phyloP scores from a whole-genome alignment of 2,329 filamentous ascomycete genomes.

The Dactylellina parvicollis region DNA sequence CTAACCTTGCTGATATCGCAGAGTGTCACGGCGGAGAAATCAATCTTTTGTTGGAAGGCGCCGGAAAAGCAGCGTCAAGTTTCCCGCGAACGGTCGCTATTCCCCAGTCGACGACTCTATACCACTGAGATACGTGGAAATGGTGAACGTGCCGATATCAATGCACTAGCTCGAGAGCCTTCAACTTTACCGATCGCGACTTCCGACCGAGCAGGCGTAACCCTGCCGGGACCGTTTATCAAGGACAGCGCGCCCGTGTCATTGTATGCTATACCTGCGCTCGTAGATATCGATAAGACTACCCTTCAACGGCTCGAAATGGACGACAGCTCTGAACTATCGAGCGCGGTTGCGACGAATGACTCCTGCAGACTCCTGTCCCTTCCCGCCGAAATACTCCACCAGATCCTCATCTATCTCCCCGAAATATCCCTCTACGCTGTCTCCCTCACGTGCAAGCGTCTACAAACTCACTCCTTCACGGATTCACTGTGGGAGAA shows the following conservation, averaged over 20 bases:
- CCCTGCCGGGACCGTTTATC: not conserved
- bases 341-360: not conserved
- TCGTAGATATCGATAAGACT: not conserved
- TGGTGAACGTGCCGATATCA: not conserved
- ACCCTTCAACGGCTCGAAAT: not conserved
- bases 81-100: not conserved
- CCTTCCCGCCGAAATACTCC: conserved; percentile 42
- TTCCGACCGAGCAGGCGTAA: conserved; percentile 14
- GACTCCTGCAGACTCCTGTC: conserved; percentile 5
- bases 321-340: not conserved
- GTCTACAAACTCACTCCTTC: conserved; percentile 31
- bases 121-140: conserved; percentile 27
- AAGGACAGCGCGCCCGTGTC: not conserved
- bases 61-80: conserved; percentile 3
- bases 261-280: not conserved
- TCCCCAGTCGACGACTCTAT: not conserved
- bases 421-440: conserved; percentile 51
- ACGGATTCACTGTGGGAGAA: conserved; percentile 49
- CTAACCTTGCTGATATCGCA: conserved; percentile 51
- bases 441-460: conserved; percentile 36
- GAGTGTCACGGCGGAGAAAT: conserved; percentile 43
- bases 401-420: conserved; percentile 42
- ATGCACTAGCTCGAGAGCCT: not conserved
- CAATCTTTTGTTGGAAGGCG: conserved; percentile 35
- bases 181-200: conserved; percentile 8